phyloP scores from a whole-genome alignment of 1,139 yeast species.

The Saccharomyces hybrid region DNA sequence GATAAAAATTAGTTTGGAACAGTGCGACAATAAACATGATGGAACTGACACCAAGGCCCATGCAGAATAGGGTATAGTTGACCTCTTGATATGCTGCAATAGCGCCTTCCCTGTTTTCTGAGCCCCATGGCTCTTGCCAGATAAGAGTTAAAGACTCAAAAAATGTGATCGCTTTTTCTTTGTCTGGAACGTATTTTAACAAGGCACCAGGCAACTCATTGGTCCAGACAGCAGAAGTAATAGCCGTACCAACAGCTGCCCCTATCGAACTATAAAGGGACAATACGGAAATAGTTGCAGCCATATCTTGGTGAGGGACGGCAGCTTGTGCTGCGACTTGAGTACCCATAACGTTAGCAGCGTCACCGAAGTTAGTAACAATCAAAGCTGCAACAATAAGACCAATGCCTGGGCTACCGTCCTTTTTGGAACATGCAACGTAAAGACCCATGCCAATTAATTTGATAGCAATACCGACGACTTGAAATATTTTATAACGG shows the following conservation, averaged over 20 bases:
- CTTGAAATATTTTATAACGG: constrained; percentile 33
- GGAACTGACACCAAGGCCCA: constrained; percentile 23
- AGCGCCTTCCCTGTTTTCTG: constrained; percentile 31
- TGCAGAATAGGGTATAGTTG: constrained; percentile 10
- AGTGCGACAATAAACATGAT: constrained; percentile 28
- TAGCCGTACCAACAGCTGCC: constrained; percentile 39
- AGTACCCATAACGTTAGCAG: constrained; percentile 32
- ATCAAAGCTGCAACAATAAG: constrained; percentile 29
- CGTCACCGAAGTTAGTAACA: constrained; percentile 33
- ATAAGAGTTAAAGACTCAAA: constrained; percentile 22
- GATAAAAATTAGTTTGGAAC: constrained; percentile 33
- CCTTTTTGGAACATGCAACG: constrained; percentile 16
- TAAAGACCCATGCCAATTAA: constrained; percentile 30
- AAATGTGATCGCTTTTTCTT: constrained; percentile 1
- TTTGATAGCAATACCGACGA: constrained; percentile 29
- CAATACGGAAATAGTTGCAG: constrained; percentile 39
- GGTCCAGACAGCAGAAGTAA: constrained; percentile 46
- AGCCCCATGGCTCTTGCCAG: constrained; percentile 21
- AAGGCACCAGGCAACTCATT: constrained; percentile 17
- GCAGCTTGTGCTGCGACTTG: constrained; percentile 35
- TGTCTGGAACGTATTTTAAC: not conserved
- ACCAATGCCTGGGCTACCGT: constrained; percentile 25
- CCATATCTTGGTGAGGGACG: constrained; percentile 42
- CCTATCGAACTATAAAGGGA: constrained; percentile 40
- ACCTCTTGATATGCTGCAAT: constrained; percentile 29